Base-by-base conservation (phyloP, 164 flowering plant species). In the Magnolia sinica region DNA sequence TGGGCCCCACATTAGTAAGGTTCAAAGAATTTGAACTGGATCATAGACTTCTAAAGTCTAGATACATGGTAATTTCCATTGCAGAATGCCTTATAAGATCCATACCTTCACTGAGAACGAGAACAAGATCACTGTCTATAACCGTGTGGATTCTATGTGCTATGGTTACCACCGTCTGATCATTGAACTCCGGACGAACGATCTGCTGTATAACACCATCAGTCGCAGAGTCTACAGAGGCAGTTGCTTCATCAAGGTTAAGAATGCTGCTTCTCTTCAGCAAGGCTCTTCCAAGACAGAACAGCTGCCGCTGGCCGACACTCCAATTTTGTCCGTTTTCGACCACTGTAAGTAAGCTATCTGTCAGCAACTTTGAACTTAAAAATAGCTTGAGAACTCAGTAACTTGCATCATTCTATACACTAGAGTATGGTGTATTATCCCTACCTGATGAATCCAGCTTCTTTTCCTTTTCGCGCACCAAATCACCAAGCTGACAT, bases 261-360 rank as follows among this genome's bases (percentile, higher is more conserved):
- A 95, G 95, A 81, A 95, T 84, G 84, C 85, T 87, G 86, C 95
- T 91, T 84, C 79, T 91, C 89, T 95, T 95, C 65, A 95, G 86
- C 86, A 95, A 83, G 23, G 95, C 94, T 80, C 98, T 90, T 77
- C 98, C 98, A 24, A 95, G 91, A 80, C 98, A 93, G 80, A 91
- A 84, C n/a, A 95, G 80, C 77, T 95, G 98, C 77, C 97, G 87
- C 79, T 95, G 98, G 20, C 98, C 98, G 27, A 86, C 91, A 50
- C 98, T 95, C 98, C 98, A 95, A 73, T 95, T 95, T 71, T 95
- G 97, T 79, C 98, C 98, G 77, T 87, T 91, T 76, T 95, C 97
- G 7, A 90, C 92, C 84, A 95, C 98, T 95, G 91, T 50, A 22
- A 37, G 73, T 49, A 11, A 55, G 51, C 68, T 37, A 63, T 2